These are phyloP conservation scores for Parmales sp. DNA, from an alignment of 108 stramenopile species.

Conservation along the genomic window DNA sequence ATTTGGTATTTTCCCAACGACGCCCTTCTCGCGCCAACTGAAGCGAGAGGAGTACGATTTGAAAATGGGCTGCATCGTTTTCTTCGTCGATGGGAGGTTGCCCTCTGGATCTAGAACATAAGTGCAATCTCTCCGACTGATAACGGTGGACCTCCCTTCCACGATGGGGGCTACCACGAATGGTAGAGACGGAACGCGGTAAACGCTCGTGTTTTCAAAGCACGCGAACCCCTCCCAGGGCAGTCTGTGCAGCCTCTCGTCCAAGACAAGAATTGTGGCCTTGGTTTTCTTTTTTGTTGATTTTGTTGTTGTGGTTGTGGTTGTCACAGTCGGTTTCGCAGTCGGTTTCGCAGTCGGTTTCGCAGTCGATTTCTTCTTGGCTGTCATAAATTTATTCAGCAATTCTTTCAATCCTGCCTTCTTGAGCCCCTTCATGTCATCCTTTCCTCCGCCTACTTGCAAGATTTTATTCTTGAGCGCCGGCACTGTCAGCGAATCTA, in stretches of 20 bases:
- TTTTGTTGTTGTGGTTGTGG: background rate
- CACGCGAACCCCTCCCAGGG: slow-evolving; percentile 84
- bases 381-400: slow-evolving; percentile 21
- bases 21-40: slow-evolving; percentile 22
- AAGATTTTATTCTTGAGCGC: slow-evolving; percentile 17
- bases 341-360: slow-evolving; percentile 41
- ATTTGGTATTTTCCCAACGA: slow-evolving; percentile 54
- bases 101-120: slow-evolving; percentile 88
- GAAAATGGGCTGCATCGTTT: slow-evolving; percentile 57
- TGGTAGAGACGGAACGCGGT: slow-evolving; percentile 72
- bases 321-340: background rate
- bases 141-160: slow-evolving; percentile 15
- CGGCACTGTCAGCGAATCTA: slow-evolving; percentile 41
- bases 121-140: slow-evolving; percentile 32
- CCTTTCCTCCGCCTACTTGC: background rate
- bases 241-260: slow-evolving; percentile 83
- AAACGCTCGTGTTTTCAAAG: slow-evolving; percentile 54
- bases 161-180: slow-evolving; percentile 60
- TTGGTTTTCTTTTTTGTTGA: background rate
- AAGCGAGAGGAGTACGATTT: slow-evolving; percentile 28
- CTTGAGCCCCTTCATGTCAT: slow-evolving; percentile 4
- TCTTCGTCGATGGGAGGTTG: slow-evolving; percentile 66
- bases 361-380: slow-evolving; percentile 20
- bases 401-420: slow-evolving; percentile 28
- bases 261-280: slow-evolving; percentile 62